Conservation (phyloP, 257 asterid genomes). For the Nicotiana paniculata region DNA sequence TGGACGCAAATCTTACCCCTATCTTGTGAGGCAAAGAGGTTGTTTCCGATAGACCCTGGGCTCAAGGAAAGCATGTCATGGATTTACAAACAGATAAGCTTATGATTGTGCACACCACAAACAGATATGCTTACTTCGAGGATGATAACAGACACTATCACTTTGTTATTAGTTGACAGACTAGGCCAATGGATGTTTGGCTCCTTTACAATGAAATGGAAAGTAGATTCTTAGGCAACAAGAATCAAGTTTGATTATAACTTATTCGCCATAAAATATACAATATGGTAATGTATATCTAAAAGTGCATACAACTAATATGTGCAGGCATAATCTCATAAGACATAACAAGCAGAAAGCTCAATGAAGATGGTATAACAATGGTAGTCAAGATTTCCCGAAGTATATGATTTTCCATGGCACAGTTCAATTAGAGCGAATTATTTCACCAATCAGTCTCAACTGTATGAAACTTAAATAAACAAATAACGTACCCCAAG, state of each 20-base stretch:
- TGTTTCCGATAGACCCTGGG: too few relatives aligned
- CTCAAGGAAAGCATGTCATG: background rate
- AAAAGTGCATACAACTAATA: background rate
- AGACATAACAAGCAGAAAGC: background rate
- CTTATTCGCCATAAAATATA: background rate
- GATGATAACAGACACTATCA: background rate
- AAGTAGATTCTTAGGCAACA: background rate
- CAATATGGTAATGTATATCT: background rate
- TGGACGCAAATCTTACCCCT: too few relatives aligned
- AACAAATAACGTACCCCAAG: constrained; percentile 51
- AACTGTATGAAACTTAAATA: background rate
- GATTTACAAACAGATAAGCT: background rate
- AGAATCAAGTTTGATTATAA: background rate
- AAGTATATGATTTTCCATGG: background rate
- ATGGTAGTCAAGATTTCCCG: background rate
- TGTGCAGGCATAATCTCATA: background rate
- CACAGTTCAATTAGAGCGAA: background rate
- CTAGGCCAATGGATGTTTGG: background rate
- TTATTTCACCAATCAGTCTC: background rate
- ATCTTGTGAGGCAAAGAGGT: too few relatives aligned
- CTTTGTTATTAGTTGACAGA: background rate
- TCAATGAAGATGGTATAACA: background rate
- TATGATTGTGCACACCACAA: background rate
- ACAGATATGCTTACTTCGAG: background rate
- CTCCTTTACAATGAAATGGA: background rate